Evolutionary conservation across 306 rosid genomes (phyloP).

Genomic region (peach (Prunus persica)): DNA sequence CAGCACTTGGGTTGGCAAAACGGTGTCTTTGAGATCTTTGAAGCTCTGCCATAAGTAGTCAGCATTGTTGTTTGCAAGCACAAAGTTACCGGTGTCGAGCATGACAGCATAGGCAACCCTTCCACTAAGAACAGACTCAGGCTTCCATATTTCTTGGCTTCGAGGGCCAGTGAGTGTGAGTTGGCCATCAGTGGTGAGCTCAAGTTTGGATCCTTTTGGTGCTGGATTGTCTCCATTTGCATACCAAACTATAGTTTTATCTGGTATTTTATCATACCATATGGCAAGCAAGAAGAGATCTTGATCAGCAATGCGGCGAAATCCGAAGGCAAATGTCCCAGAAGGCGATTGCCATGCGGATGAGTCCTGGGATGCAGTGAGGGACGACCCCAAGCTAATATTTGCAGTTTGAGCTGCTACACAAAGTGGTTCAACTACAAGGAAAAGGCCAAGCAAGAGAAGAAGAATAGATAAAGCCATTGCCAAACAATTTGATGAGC

Average conservation of each 20-base stretch:
- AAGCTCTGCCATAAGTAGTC: conserved; percentile 32
- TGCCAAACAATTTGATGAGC: background rate
- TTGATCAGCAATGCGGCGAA: conserved; percentile 3
- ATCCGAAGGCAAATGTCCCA: conserved; percentile 3
- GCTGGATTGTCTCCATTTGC: conserved; percentile 24
- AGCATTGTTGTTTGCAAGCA: conserved; percentile 1
- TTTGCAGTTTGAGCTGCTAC: conserved; percentile 8
- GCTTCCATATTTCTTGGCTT: conserved; percentile 3
- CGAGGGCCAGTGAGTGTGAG: background rate
- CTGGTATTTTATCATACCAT: conserved; percentile 17
- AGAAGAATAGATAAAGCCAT: background rate
- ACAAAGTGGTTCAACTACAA: background rate
- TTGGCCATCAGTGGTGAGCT: conserved; percentile 9
- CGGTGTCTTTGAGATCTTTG: conserved; percentile 20
- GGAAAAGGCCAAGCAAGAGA: background rate
- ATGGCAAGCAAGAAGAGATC: conserved; percentile 17
- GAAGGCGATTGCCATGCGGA: background rate
- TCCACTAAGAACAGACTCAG: background rate
- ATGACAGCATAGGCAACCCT: conserved; percentile 8
- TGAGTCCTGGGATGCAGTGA: background rate
- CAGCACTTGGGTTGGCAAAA: conserved; percentile 33
- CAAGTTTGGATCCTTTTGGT: conserved; percentile 16
- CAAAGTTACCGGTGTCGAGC: conserved; percentile 27
- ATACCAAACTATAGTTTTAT: conserved; percentile 26
- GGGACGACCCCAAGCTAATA: background rate